Conservation (phyloP, 257 asterid species). For the Cynanchum wilfordii region DNA sequence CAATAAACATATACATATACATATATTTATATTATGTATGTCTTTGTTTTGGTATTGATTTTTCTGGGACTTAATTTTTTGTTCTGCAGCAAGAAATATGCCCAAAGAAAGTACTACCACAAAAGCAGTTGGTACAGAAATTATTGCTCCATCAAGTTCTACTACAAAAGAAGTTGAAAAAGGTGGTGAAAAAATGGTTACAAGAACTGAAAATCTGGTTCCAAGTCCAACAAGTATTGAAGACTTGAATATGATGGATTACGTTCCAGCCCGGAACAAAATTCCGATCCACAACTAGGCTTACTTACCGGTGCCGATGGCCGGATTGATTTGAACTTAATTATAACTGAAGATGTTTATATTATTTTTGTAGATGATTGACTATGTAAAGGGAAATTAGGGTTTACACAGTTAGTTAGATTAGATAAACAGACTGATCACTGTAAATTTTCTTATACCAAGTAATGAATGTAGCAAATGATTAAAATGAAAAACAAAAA, state of each 20-base stretch:
- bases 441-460: no score
- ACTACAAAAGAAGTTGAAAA: neutral
- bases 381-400: no score
- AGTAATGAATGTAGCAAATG: no score
- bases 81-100: conserved; percentile 10
- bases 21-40: no score
- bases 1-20: neutral
- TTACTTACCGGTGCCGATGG: no score
- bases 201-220: conserved; percentile 1
- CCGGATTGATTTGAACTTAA: no score
- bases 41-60: neutral
- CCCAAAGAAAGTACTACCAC: neutral
- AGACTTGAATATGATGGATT: conserved; percentile 7
- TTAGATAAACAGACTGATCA: no score
- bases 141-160: no score
- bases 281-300: conserved; percentile 10
- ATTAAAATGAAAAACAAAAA: no score
- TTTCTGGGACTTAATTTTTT: neutral
- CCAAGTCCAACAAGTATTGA: neutral
- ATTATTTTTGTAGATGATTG: no score
- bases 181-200: neutral
- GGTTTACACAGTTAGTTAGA: no score
- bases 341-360: neutral
- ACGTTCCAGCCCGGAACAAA: conserved; percentile 7
- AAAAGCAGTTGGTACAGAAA: no score